Evolutionary conservation across 2,329 filamentous ascomycete species (phyloP).

Genomic region (Zymoseptoria ardabiliae): DNA sequence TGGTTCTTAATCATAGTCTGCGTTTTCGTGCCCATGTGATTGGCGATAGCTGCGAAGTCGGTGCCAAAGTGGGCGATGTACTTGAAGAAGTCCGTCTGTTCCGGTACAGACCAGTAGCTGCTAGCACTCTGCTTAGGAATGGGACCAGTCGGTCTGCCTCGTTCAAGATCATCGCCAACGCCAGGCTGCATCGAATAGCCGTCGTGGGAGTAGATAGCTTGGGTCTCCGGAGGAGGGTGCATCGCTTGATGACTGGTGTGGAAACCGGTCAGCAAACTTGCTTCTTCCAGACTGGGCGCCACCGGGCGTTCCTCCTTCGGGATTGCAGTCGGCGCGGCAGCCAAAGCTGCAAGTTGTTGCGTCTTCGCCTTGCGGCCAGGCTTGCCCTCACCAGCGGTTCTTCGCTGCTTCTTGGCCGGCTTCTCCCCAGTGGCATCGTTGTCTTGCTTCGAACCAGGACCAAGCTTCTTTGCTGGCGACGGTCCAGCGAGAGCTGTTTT

Average conservation of each 20-base stretch:
- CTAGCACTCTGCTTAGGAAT: constrained; percentile 38
- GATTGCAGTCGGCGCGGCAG: constrained; percentile 24
- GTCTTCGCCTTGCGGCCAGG: constrained; percentile 35
- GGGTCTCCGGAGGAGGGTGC: constrained; percentile 9
- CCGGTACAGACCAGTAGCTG: constrained; percentile 82
- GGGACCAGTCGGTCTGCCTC: constrained; percentile 15
- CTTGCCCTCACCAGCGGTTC: constrained; percentile 27
- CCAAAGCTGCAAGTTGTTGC: constrained; percentile 31
- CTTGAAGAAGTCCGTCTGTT: constrained; percentile 67
- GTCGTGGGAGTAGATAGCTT: constrained; percentile 19
- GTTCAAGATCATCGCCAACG: constrained; percentile 19
- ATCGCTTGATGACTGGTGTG: constrained; percentile 14
- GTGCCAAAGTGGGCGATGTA: constrained; percentile 69
- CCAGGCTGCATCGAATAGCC: constrained; percentile 2
- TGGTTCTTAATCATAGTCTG: constrained; percentile 69
- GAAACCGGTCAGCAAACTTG: constrained; percentile 26
- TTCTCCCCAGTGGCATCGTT: constrained; percentile 28
- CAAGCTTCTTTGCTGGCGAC: constrained; percentile 40
- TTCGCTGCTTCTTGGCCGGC: constrained; percentile 25
- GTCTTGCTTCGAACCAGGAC: constrained; percentile 20
- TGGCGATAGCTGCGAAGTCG: constrained; percentile 68
- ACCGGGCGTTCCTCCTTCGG: constrained; percentile 27
- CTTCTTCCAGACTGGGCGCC: constrained; percentile 26
- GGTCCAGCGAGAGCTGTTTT: constrained; percentile 52
- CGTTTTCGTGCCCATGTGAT: constrained; percentile 76